Conservation (phyloP, 148 eudicot genomes). For the Polygonum maritimum region DNA sequence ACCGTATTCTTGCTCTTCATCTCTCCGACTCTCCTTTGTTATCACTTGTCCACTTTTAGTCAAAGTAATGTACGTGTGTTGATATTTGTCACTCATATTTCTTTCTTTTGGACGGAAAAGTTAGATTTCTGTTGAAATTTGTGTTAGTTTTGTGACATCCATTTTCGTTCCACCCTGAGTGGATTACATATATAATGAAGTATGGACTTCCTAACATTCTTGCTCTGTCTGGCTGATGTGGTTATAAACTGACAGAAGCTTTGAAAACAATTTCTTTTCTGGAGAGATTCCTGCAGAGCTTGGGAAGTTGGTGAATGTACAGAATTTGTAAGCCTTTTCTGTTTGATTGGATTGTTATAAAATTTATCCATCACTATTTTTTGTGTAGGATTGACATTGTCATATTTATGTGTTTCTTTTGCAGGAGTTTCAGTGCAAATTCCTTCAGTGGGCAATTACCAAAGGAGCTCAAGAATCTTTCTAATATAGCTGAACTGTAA, state of each 20-base stretch:
- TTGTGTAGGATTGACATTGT: neutral
- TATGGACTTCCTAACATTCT: neutral
- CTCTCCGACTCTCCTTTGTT: too few species aligned
- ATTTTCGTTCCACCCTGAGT: neutral
- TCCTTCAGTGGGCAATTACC: too few species aligned
- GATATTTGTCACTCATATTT: too few species aligned
- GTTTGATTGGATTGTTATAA: neutral
- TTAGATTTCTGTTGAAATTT: too few species aligned
- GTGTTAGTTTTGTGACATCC: too few species aligned
- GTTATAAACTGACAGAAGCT: conserved; percentile 15
- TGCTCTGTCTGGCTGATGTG: neutral
- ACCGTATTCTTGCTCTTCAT: too few species aligned
- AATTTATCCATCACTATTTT: neutral
- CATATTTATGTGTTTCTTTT: neutral
- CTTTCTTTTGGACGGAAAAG: too few species aligned
- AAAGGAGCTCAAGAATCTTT: conserved; percentile 21
- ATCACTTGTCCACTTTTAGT: too few species aligned
- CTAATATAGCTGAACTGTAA: conserved; percentile 39
- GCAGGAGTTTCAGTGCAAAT: too few species aligned
- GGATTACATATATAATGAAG: neutral
- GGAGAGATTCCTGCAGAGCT: conserved; percentile 31
- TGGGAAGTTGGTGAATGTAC: conserved; percentile 21
- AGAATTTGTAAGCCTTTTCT: conserved; percentile 15
- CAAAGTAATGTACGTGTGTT: too few species aligned
- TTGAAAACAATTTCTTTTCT: conserved; percentile 27